Evolutionary conservation across 2,329 filamentous ascomycete genomes (phyloP), one percentile per base, ranked within the genome.

Genomic region (Phoma sp.): DNA sequence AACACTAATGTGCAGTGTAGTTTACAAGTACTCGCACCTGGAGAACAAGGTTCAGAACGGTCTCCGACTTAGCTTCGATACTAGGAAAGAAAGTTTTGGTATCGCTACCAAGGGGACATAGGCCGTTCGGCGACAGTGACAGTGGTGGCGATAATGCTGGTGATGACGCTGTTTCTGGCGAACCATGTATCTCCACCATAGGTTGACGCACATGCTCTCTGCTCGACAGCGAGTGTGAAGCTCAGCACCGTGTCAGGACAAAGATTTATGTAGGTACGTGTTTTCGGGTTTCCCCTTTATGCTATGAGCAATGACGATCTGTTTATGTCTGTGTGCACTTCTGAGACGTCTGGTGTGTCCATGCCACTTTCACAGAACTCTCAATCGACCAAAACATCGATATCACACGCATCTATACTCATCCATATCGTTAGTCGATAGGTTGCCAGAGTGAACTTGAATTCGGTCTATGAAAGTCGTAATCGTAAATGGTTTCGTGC

Each of bases 391-490:
- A 4, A 10, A 2, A 15, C 15, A 31, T 12, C 15, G 29, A 29
- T 12, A 9, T 9, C 15, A 10, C 13, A n/a, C 4, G 13, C 6
- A 15, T 5, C 15, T 6, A n/a, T n/a, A n/a, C 6, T 37, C 19
- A 17, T 38, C 12, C 19, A 17, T 13, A 24, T 10, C 4, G 17
- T 38, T 12, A 17, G 5, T 38, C 10, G 4, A 13, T 13, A 1
- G 15, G 29, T 22, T 38, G 8, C 4, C 19, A 38, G 36, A 24
- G 8, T 38, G 19, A 38, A 38, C 36, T 29, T 49, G 25, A 47
- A 44, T 39, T 43, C 22, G 22, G 37, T 49, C 52, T 55, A 57
- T 57, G 48, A 41, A 52, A 43, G 13, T 57, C 55, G 39, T 52
- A 17, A 57, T 53, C 49, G 41, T 54, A 40, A 29, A 53, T 40